A percentile compares a stretch with the other conserved stretches of the same genome.
Conservation (phyloP, 352 stramenopile species). For the Phytophthora hibernalis region DNA sequence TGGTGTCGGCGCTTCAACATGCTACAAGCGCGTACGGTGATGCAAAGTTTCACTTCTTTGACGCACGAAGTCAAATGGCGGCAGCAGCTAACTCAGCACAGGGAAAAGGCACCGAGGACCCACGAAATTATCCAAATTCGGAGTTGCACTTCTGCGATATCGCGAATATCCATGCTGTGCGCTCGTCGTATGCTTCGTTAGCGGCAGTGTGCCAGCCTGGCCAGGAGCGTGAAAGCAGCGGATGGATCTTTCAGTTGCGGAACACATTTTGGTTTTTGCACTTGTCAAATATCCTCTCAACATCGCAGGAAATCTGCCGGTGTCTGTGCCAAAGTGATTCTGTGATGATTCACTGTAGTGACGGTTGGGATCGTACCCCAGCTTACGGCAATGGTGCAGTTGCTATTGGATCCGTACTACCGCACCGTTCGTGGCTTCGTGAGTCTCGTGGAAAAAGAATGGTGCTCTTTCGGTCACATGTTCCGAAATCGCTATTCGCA, state of each 20-base stretch:
- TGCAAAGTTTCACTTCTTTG: slow-evolving; percentile 88
- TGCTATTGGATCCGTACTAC: slow-evolving; percentile 99
- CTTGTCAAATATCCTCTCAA: slow-evolving; percentile 95
- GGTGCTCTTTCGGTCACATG: slow-evolving; percentile 98
- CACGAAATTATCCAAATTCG: slow-evolving; percentile 95
- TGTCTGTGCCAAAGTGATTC: slow-evolving; percentile 94
- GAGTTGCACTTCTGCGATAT: slow-evolving; percentile 99
- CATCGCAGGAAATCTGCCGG: slow-evolving; percentile 94
- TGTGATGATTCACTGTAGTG: slow-evolving; percentile 98
- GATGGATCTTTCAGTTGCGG: slow-evolving; percentile 91
- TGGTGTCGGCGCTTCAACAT: slow-evolving; percentile 74
- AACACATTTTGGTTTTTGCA: slow-evolving; percentile 98
- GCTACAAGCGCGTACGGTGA: slow-evolving; percentile 68
- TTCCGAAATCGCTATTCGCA: slow-evolving; percentile 97
- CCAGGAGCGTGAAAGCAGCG: slow-evolving; percentile 73
- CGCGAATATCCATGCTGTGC: slow-evolving; percentile 98
- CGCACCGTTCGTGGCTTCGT: slow-evolving; percentile 96
- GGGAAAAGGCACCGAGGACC: slow-evolving; percentile 91
- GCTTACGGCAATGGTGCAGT: slow-evolving; percentile 94
- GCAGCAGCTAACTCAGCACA: slow-evolving; percentile 86
- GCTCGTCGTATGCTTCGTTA: slow-evolving; percentile 88
- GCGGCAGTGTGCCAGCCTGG: slow-evolving; percentile 78
- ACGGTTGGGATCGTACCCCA: slow-evolving; percentile 99
- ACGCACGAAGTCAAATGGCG: slow-evolving; percentile 86
- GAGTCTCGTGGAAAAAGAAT: slow-evolving; percentile 99